Percentiles rank a stretch among this genome's conserved stretches.
phyloP scores from a whole-genome alignment of 352 stramenopile genomes.

The Pythium rhizo-oryzae region DNA sequence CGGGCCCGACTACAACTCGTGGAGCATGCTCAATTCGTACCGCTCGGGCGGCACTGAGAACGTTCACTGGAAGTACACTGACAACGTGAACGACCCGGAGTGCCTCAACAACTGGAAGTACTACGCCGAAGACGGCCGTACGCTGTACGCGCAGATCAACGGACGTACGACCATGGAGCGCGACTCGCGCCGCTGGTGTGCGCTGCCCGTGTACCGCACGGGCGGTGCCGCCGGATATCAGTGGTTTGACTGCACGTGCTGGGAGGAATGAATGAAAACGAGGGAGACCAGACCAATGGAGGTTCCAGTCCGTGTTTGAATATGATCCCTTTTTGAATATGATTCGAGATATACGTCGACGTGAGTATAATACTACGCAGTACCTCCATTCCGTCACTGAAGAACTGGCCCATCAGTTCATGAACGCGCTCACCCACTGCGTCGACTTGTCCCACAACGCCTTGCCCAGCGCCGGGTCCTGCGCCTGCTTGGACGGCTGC shows the following conservation, averaged over 20 bases:
- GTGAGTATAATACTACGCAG: too few relatives aligned
- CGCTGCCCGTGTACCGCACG: slow-evolving; percentile 15
- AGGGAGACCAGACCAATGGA: too few relatives aligned
- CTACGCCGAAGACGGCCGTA: slow-evolving; percentile 3
- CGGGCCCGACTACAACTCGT: background rate
- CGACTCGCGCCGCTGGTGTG: slow-evolving; percentile 10
- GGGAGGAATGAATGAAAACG: background rate
- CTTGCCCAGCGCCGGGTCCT: slow-evolving; percentile 25
- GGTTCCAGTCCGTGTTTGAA: background rate
- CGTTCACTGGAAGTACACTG: slow-evolving; percentile 27
- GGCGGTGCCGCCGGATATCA: background rate
- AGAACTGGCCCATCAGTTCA: too few relatives aligned
- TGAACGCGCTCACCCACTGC: slow-evolving; percentile 19
- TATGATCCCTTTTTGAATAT: background rate
- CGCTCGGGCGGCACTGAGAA: slow-evolving; percentile 7
- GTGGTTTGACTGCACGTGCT: background rate
- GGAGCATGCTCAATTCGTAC: slow-evolving; percentile 23
- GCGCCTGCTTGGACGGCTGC: slow-evolving; percentile 22
- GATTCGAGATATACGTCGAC: background rate
- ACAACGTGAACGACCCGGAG: slow-evolving; percentile 11
- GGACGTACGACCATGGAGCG: background rate
- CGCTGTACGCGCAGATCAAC: background rate
- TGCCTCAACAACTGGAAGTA: slow-evolving; percentile 23
- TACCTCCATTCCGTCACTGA: too few relatives aligned
- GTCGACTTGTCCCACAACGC: slow-evolving; percentile 36